phyloP scores from a whole-genome alignment of 805 yeast genomes.

The Saccharomycopsis fibuligera region DNA sequence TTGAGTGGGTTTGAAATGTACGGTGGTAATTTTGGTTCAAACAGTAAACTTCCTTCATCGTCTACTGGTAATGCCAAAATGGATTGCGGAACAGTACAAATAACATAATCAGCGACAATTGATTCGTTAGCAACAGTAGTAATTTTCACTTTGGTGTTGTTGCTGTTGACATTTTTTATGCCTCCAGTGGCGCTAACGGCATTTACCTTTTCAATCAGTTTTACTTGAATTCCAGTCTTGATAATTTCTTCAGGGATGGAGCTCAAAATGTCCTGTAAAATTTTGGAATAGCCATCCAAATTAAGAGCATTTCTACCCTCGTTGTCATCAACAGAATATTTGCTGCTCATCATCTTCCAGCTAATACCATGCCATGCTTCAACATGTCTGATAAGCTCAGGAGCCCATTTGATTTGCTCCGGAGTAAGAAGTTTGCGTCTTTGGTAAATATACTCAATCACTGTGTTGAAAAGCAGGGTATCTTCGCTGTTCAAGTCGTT shows the following conservation, averaged over 20 bases:
- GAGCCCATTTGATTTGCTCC: constrained; percentile 45
- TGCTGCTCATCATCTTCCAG: constrained; percentile 61
- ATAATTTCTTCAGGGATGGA: constrained; percentile 37
- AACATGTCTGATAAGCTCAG: constrained; percentile 46
- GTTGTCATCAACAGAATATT: constrained; percentile 60
- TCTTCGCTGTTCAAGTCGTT: constrained; percentile 41
- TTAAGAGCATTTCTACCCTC: constrained; percentile 77
- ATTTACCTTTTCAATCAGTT: constrained; percentile 14
- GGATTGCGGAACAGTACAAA: constrained; percentile 77
- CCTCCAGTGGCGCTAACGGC: no score
- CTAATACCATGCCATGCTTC: constrained; percentile 82
- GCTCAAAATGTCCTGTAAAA: constrained; percentile 40
- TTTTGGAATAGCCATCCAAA: constrained; percentile 47
- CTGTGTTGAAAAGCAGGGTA: constrained; percentile 44
- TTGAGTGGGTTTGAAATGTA: constrained; percentile 37
- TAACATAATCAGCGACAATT: constrained; percentile 45
- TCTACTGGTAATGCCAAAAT: constrained; percentile 40
- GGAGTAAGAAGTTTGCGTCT: constrained; percentile 42
- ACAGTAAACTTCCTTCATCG: constrained; percentile 42
- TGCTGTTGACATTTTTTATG: no score
- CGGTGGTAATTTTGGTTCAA: constrained; percentile 51
- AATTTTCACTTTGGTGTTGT: constrained; percentile 20
- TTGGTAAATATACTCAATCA: constrained; percentile 39
- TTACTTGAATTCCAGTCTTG: constrained; percentile 37
- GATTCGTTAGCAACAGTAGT: constrained; percentile 27